phyloP scores from a whole-genome alignment of 225 moss, liverwort and hornwort species.

The Bryoerythrophyllum caledonicum region DNA sequence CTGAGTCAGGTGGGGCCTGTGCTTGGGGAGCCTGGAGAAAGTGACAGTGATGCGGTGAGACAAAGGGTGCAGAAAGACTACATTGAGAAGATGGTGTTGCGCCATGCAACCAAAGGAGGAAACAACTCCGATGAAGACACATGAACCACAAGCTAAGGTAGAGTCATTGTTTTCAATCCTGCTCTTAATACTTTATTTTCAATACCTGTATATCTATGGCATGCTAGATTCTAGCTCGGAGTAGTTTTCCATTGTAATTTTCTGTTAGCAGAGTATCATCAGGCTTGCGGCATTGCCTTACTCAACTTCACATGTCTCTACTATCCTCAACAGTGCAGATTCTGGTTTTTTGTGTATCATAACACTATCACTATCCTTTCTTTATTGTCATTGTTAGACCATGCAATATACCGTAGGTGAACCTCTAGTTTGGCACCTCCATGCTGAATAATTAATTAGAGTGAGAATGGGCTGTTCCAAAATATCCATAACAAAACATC shows the following conservation, averaged over 20 bases:
- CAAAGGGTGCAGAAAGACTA: conserved; percentile 77
- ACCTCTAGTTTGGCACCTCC: too few relatives aligned
- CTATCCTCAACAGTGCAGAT: background rate
- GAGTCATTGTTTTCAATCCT: background rate
- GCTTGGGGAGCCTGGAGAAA: conserved; percentile 64
- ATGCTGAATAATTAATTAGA: too few relatives aligned
- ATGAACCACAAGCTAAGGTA: conserved; percentile 15
- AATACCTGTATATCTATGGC: conserved; percentile 7
- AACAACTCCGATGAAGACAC: conserved; percentile 76
- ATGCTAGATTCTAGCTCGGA: conserved; percentile 6
- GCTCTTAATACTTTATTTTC: background rate
- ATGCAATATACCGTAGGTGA: too few relatives aligned
- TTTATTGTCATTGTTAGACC: too few relatives aligned
- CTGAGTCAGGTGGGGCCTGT: conserved; percentile 90
- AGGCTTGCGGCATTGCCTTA: too few relatives aligned
- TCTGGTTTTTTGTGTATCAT: background rate
- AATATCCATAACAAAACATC: too few relatives aligned
- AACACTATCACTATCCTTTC: too few relatives aligned
- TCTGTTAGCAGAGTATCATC: background rate
- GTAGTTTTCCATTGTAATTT: conserved; percentile 12
- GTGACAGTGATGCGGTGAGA: conserved; percentile 62
- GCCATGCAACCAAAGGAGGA: conserved; percentile 67
- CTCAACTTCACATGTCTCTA: conserved; percentile 3
- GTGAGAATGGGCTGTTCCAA: too few relatives aligned
- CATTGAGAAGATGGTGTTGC: conserved; percentile 81